These are phyloP conservation scores for Xylaria hypoxylon DNA, from an alignment of 2,329 filamentous ascomycete genomes.

Conservation along the genomic window DNA sequence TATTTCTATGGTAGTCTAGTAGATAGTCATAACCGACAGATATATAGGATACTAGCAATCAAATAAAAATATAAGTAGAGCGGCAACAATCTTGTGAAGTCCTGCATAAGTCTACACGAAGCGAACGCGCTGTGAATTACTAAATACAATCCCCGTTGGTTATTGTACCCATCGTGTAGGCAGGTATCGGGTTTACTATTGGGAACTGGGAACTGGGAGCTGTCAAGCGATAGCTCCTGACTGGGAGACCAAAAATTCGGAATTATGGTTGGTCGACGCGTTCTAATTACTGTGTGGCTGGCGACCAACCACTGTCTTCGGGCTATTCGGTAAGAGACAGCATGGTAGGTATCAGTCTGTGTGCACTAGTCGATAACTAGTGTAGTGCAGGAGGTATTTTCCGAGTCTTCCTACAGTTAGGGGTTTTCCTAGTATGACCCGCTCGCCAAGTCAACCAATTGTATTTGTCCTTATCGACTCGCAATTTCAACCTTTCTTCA, in stretches of 20 bases:
- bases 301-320: slow-evolving; percentile 11
- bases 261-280: slow-evolving; percentile 4
- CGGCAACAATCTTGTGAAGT: too few relatives aligned
- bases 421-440: slow-evolving; percentile 27
- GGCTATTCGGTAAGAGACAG: background rate
- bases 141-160: too few relatives aligned
- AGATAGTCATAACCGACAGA: too few relatives aligned
- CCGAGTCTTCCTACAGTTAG: too few relatives aligned
- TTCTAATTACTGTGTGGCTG: slow-evolving; percentile 2
- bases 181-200: background rate
- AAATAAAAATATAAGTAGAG: too few relatives aligned
- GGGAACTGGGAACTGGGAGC: background rate
- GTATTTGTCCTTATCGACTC: slow-evolving; percentile 30
- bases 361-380: too few relatives aligned
- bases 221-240: background rate
- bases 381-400: too few relatives aligned
- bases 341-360: too few relatives aligned
- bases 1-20: too few relatives aligned
- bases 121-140: slow-evolving; percentile 37
- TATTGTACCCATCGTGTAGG: too few relatives aligned
- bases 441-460: slow-evolving; percentile 43
- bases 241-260: background rate
- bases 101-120: slow-evolving; percentile 23
- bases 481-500: slow-evolving; percentile 45
- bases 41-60: too few relatives aligned